Evolutionary conservation across 768 basidiomycete species (phyloP), one percentile per base, ranked within the genome.

Genomic region (Tylopilus cervinicoccineus): DNA sequence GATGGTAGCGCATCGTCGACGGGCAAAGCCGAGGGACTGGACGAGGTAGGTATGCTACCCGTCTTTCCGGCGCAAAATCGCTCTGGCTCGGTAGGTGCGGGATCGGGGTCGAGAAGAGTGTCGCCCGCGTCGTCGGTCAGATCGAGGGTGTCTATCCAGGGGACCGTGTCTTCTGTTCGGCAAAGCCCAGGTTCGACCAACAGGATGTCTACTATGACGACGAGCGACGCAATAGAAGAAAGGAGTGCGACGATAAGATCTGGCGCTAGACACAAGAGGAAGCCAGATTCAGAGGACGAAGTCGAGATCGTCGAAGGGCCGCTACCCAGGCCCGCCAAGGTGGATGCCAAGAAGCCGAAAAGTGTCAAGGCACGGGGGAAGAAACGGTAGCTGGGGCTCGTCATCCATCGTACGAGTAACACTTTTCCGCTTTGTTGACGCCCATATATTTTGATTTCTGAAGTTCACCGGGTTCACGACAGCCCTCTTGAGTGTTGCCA

Each of bases 251-350:
- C 38, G 13, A 14, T 33, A 22, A 44, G 50, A 16, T 16, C 47
- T 38, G 22, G 37, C 3, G 36, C 29, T 28, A 38, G 51, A 16
- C 39, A 14, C 11, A 88, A 87, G 63, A 73, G 86, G 19, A 84
- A 80, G 63, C 69, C 72, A 5, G 47, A 52, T 20, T 76, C 76
- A 44, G 81, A 83, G 39, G 79, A 82, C 50, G 82, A 83, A 22
- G 63, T 78, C 14, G 78, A 79, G 48, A 73, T 78, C 47, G 58
- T 79, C 4, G 76, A 79, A 32, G 79, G 75, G 0, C 70, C 79
- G 10, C 51, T 71, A 8, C 48, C 61, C 47, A 70, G 66, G n/a
- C n/a, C n/a, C n/a, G n/a, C n/a, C 50, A 76, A 70, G 56, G 56
- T 63, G 38, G 73, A 56, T 54, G 52, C 43, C 57, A 76, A 69